These are phyloP conservation scores for Saprolegnia diclina DNA, from an alignment of 352 stramenopile genomes.

Conservation along the genomic window DNA sequence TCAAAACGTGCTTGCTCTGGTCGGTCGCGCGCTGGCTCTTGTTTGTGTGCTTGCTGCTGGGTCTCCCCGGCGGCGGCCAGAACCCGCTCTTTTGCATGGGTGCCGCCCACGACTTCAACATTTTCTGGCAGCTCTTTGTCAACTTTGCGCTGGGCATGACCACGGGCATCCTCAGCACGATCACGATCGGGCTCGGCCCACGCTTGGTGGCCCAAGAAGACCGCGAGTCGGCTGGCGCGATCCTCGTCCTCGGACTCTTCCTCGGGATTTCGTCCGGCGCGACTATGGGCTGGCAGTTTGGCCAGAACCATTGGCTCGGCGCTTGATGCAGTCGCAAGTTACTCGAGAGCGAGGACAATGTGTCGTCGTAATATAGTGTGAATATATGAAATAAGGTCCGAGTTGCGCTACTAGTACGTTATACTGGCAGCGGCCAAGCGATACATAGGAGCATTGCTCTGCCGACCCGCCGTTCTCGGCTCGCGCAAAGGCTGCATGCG, in stretches of 20 bases:
- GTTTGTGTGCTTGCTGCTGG: slow-evolving; percentile 50
- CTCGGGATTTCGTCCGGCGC: slow-evolving; percentile 40
- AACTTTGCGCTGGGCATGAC: slow-evolving; percentile 46
- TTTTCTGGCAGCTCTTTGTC: slow-evolving; percentile 29
- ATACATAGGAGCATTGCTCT: too few relatives aligned
- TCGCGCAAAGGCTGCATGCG: too few relatives aligned
- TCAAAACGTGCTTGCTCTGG: slow-evolving; percentile 38
- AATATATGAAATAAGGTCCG: too few relatives aligned
- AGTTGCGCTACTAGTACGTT: too few relatives aligned
- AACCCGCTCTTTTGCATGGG: background rate
- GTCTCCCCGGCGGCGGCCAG: slow-evolving; percentile 31
- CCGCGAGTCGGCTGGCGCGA: slow-evolving; percentile 48
- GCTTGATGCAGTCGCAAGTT: slow-evolving; percentile 34
- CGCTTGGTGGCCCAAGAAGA: slow-evolving; percentile 47
- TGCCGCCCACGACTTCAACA: background rate
- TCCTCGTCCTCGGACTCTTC: slow-evolving; percentile 60
- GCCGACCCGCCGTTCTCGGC: too few relatives aligned
- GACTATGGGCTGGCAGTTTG: slow-evolving; percentile 45
- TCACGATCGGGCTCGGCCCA: slow-evolving; percentile 52
- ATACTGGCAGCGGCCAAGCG: too few relatives aligned
- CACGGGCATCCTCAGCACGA: slow-evolving; percentile 49
- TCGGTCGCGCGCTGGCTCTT: slow-evolving; percentile 41
- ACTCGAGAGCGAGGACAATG: too few relatives aligned
- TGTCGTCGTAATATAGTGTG: too few relatives aligned
- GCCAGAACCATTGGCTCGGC: slow-evolving; percentile 40